Evolutionary conservation across 805 yeast genomes (phyloP).

Genomic region (Starmerella stigmatis): DNA sequence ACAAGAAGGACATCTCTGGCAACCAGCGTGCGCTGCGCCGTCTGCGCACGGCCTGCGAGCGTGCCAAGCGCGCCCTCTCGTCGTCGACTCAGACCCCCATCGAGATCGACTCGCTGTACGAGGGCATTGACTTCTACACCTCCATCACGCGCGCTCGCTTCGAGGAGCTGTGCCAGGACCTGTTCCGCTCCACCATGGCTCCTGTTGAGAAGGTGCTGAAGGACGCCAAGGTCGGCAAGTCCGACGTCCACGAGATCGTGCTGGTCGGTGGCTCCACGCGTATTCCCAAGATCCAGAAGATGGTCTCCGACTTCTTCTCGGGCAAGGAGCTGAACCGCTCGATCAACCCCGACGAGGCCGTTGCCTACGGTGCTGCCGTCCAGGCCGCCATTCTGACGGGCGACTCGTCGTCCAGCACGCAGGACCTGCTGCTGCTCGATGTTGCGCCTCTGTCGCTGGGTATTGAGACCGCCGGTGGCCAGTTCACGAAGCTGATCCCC

Average conservation of each 20-base stretch:
- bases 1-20: conserved; percentile 83
- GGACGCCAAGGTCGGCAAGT: conserved; percentile 83
- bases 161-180: conserved; percentile 89
- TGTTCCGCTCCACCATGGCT: conserved; percentile 85
- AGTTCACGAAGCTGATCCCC: conserved; percentile 95
- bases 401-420: conserved; percentile 92
- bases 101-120: conserved; percentile 88
- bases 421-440: conserved; percentile 86
- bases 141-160: conserved; percentile 95
- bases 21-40: conserved; percentile 98
- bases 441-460: conserved; percentile 96
- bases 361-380: conserved; percentile 98
- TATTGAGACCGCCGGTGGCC: conserved; percentile 99
- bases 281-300: conserved; percentile 93
- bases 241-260: conserved; percentile 83
- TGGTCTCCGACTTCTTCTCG: conserved; percentile 91
- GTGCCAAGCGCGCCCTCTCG: conserved; percentile 97
- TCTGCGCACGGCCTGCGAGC: conserved; percentile 97
- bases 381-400: conserved; percentile 96
- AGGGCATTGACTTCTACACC: conserved; percentile 94
- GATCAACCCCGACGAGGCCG: conserved; percentile 97
- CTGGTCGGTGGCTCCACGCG: conserved; percentile 97
- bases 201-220: conserved; percentile 92
- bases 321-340: conserved; percentile 96
- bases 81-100: conserved; percentile 91